These are phyloP conservation scores for Phaeosphaeriaceae sp. DNA, from an alignment of 2,329 filamentous ascomycete genomes.

Conservation along the genomic window DNA sequence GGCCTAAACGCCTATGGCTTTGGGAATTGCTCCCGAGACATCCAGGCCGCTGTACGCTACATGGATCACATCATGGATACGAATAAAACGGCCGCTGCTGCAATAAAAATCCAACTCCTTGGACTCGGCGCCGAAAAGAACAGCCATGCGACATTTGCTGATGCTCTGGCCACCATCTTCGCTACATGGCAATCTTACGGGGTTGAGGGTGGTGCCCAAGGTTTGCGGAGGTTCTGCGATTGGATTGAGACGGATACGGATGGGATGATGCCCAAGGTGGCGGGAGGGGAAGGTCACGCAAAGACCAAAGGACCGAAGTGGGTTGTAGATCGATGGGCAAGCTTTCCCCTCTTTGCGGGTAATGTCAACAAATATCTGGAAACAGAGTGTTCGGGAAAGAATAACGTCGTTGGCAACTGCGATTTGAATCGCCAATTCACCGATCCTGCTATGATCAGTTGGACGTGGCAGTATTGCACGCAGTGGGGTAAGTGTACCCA, in stretches of 20 bases:
- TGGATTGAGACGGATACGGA: constrained; percentile 53
- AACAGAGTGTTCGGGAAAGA: constrained; percentile 50
- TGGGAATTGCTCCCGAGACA: constrained; percentile 58
- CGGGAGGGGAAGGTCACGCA: constrained; percentile 52
- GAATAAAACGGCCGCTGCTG: constrained; percentile 40
- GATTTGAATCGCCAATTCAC: constrained; percentile 44
- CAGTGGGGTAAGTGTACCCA: constrained; percentile 51
- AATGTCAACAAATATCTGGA: constrained; percentile 49
- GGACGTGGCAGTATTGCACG: constrained; percentile 61
- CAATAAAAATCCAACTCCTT: constrained; percentile 58
- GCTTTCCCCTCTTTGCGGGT: constrained; percentile 46
- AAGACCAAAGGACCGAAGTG: constrained; percentile 49
- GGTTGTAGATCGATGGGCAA: constrained; percentile 51
- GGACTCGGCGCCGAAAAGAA: constrained; percentile 54
- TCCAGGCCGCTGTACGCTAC: constrained; percentile 56
- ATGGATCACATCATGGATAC: constrained; percentile 55
- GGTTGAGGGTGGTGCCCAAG: constrained; percentile 41
- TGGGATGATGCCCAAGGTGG: constrained; percentile 36
- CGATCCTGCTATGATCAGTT: constrained; percentile 51
- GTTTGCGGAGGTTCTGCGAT: constrained; percentile 54
- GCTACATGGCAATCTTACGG: constrained; percentile 55
- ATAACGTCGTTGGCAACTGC: constrained; percentile 41
- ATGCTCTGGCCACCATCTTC: constrained; percentile 51
- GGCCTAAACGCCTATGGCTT: constrained; percentile 52
- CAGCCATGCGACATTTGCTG: constrained; percentile 56